Base-by-base conservation (phyloP, 345 rosid species). In the Viola odorata region DNA sequence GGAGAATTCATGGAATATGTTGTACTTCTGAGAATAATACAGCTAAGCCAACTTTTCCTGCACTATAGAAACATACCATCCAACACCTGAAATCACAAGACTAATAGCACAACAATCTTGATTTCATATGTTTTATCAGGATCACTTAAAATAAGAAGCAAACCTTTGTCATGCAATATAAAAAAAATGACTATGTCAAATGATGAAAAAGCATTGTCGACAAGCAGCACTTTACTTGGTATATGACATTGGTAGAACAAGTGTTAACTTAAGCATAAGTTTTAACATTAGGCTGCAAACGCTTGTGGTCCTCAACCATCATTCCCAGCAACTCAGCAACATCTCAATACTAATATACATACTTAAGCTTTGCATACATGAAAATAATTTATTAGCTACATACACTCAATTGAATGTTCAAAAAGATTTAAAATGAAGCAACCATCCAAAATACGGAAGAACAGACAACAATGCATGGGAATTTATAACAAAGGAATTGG, bases 291-390 rank as follows among this genome's bases (percentile, higher is more conserved):
- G 98, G 98, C 57, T 84, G 94, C 76, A 92, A 48, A 51, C 98
- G 88, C 62, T 85, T 89, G 81, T 87, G 89, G 65, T 82, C 89
- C 73, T 89, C 98, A 58, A 92, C 89, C 98, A 92, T 92, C 96
- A 92, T 87, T 50, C 98, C 98, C 69, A 92, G 95, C 71, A 92
- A 77, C 77, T 92, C 96, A 50, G 94, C 91, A 69, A 92, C 98
- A 79, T 92, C 96, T 8, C 57, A 50, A 40, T 37, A 10, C 37
- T 8, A 6, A 11, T 9, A 9, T 9, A 4, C 5, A 47, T 12
- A 12, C 13, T 9, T 4, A 9, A 47, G 50, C 50, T 9, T 47
- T 11, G 11, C 13, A 10, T 9, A 47, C 5, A 4, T 47, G 4
- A 47, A 3, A 6, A 47, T 4, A 7, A 47, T 47, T 12, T 47